phyloP scores from a whole-genome alignment of 352 stramenopile genomes.

The Phytophthora pseudosyringae region DNA sequence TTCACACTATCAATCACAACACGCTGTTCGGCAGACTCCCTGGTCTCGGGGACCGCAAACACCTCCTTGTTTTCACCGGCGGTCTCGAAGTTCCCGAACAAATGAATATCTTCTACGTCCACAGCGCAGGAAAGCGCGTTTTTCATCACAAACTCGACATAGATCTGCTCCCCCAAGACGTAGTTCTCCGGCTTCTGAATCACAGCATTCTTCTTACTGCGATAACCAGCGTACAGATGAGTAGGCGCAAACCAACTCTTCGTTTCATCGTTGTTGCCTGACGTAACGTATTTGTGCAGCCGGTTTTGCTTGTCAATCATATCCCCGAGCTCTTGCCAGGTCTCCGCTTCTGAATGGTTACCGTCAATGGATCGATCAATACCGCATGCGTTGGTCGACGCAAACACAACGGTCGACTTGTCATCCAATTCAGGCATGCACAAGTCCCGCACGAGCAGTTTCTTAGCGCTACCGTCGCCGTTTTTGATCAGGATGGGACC shows the following conservation, averaged over 20 bases:
- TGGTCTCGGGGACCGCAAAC: conserved; percentile 59
- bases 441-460: conserved; percentile 73
- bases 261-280: conserved; percentile 17
- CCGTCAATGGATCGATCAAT: conserved; percentile 79
- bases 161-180: conserved; percentile 76
- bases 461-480: conserved; percentile 48
- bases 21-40: conserved; percentile 30
- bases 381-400: conserved; percentile 71
- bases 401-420: conserved; percentile 82
- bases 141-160: conserved; percentile 90
- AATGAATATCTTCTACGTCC: conserved; percentile 80
- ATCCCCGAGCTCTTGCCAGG: conserved; percentile 67
- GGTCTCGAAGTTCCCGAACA: conserved; percentile 77
- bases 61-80: conserved; percentile 21
- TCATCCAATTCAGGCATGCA: conserved; percentile 87
- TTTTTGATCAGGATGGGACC: conserved; percentile 39
- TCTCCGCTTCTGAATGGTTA: conserved; percentile 56
- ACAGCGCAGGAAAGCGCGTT: conserved; percentile 86
- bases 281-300: conserved; percentile 63
- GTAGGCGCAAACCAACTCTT: conserved; percentile 62
- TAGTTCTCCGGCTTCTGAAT: conserved; percentile 67
- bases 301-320: conserved; percentile 66
- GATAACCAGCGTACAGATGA: conserved; percentile 61
- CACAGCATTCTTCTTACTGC: conserved; percentile 54
- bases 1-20: conserved; percentile 76